Conservation (phyloP, 257 asterid genomes). For the Przewalskia tangutica region DNA sequence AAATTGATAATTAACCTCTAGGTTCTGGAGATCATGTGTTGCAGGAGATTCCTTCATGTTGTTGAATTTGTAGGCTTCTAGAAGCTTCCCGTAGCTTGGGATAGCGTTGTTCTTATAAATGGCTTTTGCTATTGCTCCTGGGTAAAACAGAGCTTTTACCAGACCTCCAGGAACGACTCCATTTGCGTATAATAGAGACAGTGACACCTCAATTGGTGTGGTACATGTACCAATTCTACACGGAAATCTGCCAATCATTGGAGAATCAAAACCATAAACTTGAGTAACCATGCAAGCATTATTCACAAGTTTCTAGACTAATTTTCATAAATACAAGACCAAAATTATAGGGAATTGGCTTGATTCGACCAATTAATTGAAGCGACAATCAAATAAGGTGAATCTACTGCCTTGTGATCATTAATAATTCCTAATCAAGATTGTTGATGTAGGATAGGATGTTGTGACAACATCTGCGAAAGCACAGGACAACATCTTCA, state of each 20-base stretch:
- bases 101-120: constrained; percentile 15
- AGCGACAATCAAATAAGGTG: not conserved
- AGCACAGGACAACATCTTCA: no score
- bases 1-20: constrained; percentile 41
- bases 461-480: no score
- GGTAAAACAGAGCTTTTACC: constrained; percentile 43
- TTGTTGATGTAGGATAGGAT: no score
- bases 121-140: constrained; percentile 41
- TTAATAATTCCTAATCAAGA: not conserved
- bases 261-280: not conserved
- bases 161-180: constrained; percentile 27
- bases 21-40: constrained; percentile 35
- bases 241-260: constrained; percentile 33
- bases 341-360: no score
- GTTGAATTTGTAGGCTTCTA: constrained; percentile 22
- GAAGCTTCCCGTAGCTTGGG: constrained; percentile 29
- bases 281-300: no score
- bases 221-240: constrained; percentile 43
- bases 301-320: no score
- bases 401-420: not conserved
- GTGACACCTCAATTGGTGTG: constrained; percentile 44
- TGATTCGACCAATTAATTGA: not conserved
- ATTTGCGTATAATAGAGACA: constrained; percentile 32
- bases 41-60: constrained; percentile 4
- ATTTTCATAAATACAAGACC: not conserved